phyloP scores from a whole-genome alignment of 805 yeast species.

The Scheffersomyces ergatensis region DNA sequence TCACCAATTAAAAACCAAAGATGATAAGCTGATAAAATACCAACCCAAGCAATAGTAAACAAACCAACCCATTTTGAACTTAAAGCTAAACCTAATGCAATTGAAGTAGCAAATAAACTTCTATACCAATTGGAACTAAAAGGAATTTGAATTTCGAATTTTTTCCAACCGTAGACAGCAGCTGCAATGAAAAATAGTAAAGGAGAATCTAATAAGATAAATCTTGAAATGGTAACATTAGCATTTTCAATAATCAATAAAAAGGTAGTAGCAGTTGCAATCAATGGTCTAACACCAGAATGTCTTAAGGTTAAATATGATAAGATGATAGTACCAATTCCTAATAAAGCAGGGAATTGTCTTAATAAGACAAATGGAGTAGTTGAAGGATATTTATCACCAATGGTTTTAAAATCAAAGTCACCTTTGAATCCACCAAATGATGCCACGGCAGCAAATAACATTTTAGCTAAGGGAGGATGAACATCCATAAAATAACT shows the following conservation, averaged over 20 bases:
- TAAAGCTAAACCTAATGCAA: constrained; percentile 70
- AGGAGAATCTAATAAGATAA: constrained; percentile 74
- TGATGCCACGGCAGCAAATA: constrained; percentile 68
- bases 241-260: constrained; percentile 67
- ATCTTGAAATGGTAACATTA: constrained; percentile 68
- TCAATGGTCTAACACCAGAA: constrained; percentile 66
- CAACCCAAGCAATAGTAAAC: constrained; percentile 79
- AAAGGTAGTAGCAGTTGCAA: constrained; percentile 56
- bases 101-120: constrained; percentile 60
- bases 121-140: constrained; percentile 56
- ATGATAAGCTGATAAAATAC: constrained; percentile 56
- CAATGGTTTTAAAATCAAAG: constrained; percentile 66
- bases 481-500: constrained; percentile 70
- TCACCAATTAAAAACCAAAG: constrained; percentile 76
- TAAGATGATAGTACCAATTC: constrained; percentile 64
- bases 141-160: constrained; percentile 65
- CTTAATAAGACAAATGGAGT: constrained; percentile 72
- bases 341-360: constrained; percentile 63
- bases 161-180: constrained; percentile 62
- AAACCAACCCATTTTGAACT: constrained; percentile 85
- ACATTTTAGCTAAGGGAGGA: constrained; percentile 78
- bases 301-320: constrained; percentile 67
- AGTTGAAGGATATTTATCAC: constrained; percentile 54
- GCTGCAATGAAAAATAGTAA: constrained; percentile 75
- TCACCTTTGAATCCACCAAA: constrained; percentile 72